phyloP scores from a whole-genome alignment of 1,284 basidiomycete species.

The Sporisorium sorghi region DNA sequence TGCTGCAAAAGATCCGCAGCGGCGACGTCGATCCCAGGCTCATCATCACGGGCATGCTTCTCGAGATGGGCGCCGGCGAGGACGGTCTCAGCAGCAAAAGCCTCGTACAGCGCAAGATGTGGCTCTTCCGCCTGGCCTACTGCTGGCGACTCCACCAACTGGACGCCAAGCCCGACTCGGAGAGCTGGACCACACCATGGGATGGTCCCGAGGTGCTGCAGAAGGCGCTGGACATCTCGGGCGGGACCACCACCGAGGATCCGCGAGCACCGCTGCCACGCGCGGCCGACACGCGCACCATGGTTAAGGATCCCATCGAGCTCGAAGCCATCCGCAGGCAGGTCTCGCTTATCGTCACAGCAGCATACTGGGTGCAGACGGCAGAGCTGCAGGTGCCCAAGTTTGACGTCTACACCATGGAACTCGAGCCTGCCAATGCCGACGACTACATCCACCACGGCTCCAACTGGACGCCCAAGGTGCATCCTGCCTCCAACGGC shows the following conservation, averaged over 20 bases:
- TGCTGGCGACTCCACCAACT: constrained; percentile 57
- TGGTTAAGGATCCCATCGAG: constrained; percentile 51
- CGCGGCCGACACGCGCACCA: constrained; percentile 35
- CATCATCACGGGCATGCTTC: constrained; percentile 46
- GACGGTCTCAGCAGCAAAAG: constrained; percentile 54
- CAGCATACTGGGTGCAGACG: constrained; percentile 52
- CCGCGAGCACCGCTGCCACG: constrained; percentile 44
- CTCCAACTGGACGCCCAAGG: constrained; percentile 54
- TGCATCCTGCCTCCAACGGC: constrained; percentile 44
- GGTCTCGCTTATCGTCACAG: constrained; percentile 35
- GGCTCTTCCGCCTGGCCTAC: constrained; percentile 49
- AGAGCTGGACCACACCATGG: constrained; percentile 42
- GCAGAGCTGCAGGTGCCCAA: constrained; percentile 49
- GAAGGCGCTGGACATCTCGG: constrained; percentile 42
- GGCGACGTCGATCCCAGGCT: constrained; percentile 57
- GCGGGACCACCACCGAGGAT: constrained; percentile 32
- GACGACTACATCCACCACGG: constrained; percentile 57
- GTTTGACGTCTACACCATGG: constrained; percentile 50
- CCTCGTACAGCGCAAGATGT: constrained; percentile 46
- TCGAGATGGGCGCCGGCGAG: constrained; percentile 57
- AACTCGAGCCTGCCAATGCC: constrained; percentile 36
- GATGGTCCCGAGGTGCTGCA: constrained; percentile 45
- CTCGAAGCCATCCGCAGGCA: constrained; percentile 41
- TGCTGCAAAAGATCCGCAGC: constrained; percentile 51
- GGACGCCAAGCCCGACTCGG: constrained; percentile 45